Percentiles rank a stretch among this genome's conserved stretches.
Conservation (phyloP, 345 rosid genomes). For the Adansonia digitata region DNA sequence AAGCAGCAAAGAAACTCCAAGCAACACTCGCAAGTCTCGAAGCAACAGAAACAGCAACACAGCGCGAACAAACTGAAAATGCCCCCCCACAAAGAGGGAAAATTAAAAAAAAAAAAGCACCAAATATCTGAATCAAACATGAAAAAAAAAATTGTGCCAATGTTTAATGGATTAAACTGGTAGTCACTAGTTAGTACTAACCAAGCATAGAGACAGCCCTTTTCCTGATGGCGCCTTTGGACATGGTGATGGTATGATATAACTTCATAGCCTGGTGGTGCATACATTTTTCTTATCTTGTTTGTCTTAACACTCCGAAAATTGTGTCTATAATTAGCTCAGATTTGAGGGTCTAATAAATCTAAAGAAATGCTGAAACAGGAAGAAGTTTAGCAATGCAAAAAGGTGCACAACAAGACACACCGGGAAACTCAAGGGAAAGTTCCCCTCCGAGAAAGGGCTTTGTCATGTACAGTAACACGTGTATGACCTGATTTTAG, state of each 20-base stretch:
- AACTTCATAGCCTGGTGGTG: conserved; percentile 21
- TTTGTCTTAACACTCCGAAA: neutral
- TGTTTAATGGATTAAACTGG: no score
- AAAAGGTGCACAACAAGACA: neutral
- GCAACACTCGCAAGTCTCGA: conserved; percentile 12
- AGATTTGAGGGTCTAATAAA: neutral
- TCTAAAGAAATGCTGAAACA: neutral
- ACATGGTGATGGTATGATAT: conserved; percentile 25
- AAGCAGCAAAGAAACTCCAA: conserved; percentile 2
- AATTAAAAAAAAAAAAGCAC: neutral
- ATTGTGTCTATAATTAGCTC: neutral
- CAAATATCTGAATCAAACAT: neutral
- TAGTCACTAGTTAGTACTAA: no score
- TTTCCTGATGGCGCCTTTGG: conserved; percentile 27
- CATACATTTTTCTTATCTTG: conserved; percentile 14
- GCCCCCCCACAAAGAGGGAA: neutral
- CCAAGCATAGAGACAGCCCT: conserved; percentile 36
- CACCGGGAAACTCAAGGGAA: neutral
- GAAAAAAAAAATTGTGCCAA: no score
- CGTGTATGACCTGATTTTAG: neutral
- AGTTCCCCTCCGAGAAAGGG: neutral
- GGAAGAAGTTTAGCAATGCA: neutral
- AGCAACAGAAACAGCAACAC: conserved; percentile 12
- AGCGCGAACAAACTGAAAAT: conserved; percentile 10
- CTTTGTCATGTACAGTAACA: neutral